Evolutionary conservation across 1,284 basidiomycete species (phyloP).

Genomic region (Cystobasidium sp.): DNA sequence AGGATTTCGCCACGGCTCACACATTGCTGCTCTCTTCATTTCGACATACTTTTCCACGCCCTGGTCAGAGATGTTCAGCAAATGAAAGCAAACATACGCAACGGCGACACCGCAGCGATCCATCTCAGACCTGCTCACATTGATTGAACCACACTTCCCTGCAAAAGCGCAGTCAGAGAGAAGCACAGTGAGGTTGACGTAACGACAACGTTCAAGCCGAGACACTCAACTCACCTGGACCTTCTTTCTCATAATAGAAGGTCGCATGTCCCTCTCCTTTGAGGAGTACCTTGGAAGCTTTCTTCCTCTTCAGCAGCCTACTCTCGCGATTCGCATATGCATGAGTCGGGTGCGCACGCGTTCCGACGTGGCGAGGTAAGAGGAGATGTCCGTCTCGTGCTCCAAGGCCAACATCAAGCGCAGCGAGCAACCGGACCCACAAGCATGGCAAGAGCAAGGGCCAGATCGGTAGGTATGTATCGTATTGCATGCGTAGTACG

Average conservation of each 20-base stretch:
- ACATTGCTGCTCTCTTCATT: conserved; percentile 15
- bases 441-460: no score
- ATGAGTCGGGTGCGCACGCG: background rate
- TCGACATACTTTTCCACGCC: conserved; percentile 18
- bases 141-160: conserved; percentile 26
- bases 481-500: no score
- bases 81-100: background rate
- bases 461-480: no score
- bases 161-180: background rate
- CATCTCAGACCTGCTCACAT: conserved; percentile 6
- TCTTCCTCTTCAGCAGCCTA: background rate
- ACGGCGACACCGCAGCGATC: background rate
- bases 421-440: no score
- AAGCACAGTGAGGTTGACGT: background rate
- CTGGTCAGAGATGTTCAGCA: background rate
- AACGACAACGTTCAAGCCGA: background rate
- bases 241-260: conserved; percentile 5
- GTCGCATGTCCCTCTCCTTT: background rate
- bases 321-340: background rate
- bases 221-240: background rate
- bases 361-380: background rate
- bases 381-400: no score
- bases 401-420: no score
- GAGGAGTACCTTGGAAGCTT: background rate
- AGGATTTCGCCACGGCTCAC: conserved; percentile 15